Percentiles rank a stretch among this genome's conserved stretches.
phyloP scores from a whole-genome alignment of 1,139 yeast species.

The Kodamaea sp. region DNA sequence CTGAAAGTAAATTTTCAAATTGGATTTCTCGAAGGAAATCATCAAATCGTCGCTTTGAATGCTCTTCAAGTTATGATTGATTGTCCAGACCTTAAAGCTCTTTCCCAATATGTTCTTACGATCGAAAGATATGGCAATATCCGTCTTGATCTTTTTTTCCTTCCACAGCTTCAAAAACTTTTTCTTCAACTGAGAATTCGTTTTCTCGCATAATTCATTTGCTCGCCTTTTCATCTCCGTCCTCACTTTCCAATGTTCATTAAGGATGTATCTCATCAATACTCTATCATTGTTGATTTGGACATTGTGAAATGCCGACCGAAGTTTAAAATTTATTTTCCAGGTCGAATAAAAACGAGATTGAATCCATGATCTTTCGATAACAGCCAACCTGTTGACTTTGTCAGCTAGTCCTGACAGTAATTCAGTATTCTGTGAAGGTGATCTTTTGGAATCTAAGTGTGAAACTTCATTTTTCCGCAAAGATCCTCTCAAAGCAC shows the following conservation, averaged over 20 bases:
- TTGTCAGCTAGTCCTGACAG: background rate
- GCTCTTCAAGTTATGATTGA: conserved; percentile 4
- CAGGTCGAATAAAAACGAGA: conserved; percentile 18
- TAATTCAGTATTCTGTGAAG: background rate
- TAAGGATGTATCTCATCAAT: conserved; percentile 16
- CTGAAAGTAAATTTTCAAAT: no score
- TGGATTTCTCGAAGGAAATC: background rate
- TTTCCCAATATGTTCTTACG: background rate
- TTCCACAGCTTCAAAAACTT: conserved; percentile 19
- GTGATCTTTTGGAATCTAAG: no score
- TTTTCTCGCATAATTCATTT: conserved; percentile 1
- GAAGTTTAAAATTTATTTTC: conserved; percentile 12
- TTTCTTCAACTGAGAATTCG: conserved; percentile 8
- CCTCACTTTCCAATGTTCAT: conserved; percentile 18
- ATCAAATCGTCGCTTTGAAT: background rate
- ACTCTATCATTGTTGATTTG: conserved; percentile 8
- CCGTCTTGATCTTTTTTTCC: conserved; percentile 3
- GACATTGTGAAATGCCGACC: conserved; percentile 8
- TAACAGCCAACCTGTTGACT: conserved; percentile 9
- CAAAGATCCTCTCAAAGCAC: background rate
- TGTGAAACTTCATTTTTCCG: background rate
- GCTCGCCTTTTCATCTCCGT: conserved; percentile 10
- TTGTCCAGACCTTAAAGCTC: conserved; percentile 18
- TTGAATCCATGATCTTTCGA: conserved; percentile 13
- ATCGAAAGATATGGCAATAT: background rate